phyloP scores from a whole-genome alignment of 352 stramenopile genomes.

The Saprolegnia parasitica region DNA sequence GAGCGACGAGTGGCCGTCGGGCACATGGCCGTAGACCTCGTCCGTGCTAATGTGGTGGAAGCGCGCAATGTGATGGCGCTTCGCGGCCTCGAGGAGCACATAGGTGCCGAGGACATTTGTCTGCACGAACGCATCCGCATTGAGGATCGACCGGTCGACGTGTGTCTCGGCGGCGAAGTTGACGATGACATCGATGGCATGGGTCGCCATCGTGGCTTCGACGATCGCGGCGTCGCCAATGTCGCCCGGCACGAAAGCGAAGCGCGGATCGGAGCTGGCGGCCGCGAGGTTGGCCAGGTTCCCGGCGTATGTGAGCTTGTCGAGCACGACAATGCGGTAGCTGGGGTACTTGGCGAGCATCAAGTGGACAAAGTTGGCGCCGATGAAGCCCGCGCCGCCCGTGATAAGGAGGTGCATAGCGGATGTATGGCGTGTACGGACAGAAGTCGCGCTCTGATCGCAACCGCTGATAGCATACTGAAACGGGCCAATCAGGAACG shows the following conservation, averaged over 20 bases:
- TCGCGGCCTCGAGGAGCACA: slow-evolving; percentile 95
- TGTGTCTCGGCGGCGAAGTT: slow-evolving; percentile 98
- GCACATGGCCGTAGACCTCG: slow-evolving; percentile 97
- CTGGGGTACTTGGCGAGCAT: slow-evolving; percentile 95
- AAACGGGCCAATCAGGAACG: background rate
- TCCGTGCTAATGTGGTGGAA: slow-evolving; percentile 99
- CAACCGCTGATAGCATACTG: background rate
- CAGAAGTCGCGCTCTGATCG: background rate
- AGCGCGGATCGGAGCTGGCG: slow-evolving; percentile 76
- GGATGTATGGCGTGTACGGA: too few species aligned
- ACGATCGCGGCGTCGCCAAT: slow-evolving; percentile 94
- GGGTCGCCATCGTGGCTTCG: slow-evolving; percentile 89
- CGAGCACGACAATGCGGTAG: slow-evolving; percentile 97
- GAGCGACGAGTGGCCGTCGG: slow-evolving; percentile 33
- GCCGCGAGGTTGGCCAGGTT: slow-evolving; percentile 77
- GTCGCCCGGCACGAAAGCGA: slow-evolving; percentile 98
- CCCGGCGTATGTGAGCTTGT: slow-evolving; percentile 78
- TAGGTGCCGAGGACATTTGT: slow-evolving; percentile 98
- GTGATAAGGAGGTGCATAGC: slow-evolving; percentile 93
- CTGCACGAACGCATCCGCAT: slow-evolving; percentile 97
- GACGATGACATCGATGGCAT: slow-evolving; percentile 97
- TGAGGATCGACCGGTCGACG: slow-evolving; percentile 98
- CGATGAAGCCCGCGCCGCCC: slow-evolving; percentile 95
- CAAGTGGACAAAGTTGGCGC: slow-evolving; percentile 95
- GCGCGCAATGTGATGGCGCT: slow-evolving; percentile 81